A percentile compares a stretch with the other conserved stretches of the same genome.
Conservation (phyloP, 352 stramenopile species). For the Phytophthora ohioensis region DNA sequence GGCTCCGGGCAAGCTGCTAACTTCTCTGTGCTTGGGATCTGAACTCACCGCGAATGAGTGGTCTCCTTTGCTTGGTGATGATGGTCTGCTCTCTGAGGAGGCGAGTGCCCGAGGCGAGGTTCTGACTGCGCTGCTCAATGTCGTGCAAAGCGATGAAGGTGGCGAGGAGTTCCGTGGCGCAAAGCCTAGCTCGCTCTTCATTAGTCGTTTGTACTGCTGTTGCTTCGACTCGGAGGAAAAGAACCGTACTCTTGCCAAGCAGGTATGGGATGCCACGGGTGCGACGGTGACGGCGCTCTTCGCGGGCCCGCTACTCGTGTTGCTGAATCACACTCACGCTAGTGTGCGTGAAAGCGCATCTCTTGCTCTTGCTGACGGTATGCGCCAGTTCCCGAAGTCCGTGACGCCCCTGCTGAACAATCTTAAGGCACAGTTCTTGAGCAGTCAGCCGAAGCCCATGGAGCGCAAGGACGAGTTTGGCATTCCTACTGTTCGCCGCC, state of each 20-base stretch:
- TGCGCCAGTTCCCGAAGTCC: conserved; percentile 83
- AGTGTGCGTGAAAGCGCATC: conserved; percentile 85
- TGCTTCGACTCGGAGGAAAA: conserved; percentile 72
- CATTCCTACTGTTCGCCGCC: conserved; percentile 71
- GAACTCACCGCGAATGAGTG: conserved; percentile 70
- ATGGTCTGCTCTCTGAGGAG: conserved; percentile 73
- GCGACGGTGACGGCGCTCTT: conserved; percentile 66
- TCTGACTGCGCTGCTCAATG: conserved; percentile 68
- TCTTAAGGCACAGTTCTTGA: conserved; percentile 73
- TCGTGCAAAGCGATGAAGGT: conserved; percentile 64
- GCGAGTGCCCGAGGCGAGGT: conserved; percentile 61
- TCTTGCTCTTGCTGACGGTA: conserved; percentile 80
- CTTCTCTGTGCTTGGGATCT: conserved; percentile 64
- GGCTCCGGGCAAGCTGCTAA: conserved; percentile 59
- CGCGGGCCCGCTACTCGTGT: conserved; percentile 64
- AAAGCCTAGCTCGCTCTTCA: conserved; percentile 60
- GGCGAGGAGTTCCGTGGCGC: conserved; percentile 46
- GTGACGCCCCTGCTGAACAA: conserved; percentile 74
- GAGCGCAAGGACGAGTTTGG: conserved; percentile 78
- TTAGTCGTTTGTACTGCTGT: conserved; percentile 68
- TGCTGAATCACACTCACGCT: conserved; percentile 79
- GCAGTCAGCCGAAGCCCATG: conserved; percentile 58
- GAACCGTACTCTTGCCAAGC: conserved; percentile 66
- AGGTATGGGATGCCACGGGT: conserved; percentile 70
- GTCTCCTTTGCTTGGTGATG: conserved; percentile 71